Evolutionary conservation across 1,284 basidiomycete species (phyloP), one percentile per base, ranked within the genome.

Genomic region (Sporisorium exsertum): DNA sequence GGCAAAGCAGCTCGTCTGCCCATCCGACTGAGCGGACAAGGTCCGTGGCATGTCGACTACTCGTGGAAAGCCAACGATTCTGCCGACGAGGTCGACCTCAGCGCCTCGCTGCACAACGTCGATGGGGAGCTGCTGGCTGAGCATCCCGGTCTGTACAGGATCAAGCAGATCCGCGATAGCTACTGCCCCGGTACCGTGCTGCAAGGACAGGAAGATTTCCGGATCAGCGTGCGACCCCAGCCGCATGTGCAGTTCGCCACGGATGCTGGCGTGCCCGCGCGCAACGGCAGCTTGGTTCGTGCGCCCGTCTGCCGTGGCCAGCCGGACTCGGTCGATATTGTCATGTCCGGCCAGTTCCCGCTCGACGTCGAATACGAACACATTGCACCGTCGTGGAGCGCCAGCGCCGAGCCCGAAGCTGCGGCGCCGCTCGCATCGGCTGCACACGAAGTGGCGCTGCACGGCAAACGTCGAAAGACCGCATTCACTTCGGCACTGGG

Each of bases 401-500:
- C 62, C 42, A 56, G 52, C 45, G 64, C 56, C 54, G 72, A 72
- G 46, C 29, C 27, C 45, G 64, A 77, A 52, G 70, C 66, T 12
- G 61, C 70, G 4, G 65, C 55, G 3, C 45, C 66, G 13, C 66
- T 77, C 62, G 50, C 81, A 74, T 70, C 84, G 68, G 72, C 72
- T 22, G 37, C 77, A 40, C 58, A 81, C 77, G 53, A 81, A 73
- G 50, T 77, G 72, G 49, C 78, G 63, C 10, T 63, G 57, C 61
- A 64, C 51, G 66, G 76, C 43, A 74, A 68, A 37, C 64, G 69
- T 16, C 49, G 69, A 24, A 69, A 60, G 60, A 63, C 63, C 13
- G 91, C 89, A 0, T 92, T 96, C 86, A 94, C 92, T 84, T 93
- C 93, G 79, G 94, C 95, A 24, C 93, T 95, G 83, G 88, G 90